Conservation (phyloP, 2,329 filamentous ascomycete genomes). For the Trichophyton rubrum region DNA sequence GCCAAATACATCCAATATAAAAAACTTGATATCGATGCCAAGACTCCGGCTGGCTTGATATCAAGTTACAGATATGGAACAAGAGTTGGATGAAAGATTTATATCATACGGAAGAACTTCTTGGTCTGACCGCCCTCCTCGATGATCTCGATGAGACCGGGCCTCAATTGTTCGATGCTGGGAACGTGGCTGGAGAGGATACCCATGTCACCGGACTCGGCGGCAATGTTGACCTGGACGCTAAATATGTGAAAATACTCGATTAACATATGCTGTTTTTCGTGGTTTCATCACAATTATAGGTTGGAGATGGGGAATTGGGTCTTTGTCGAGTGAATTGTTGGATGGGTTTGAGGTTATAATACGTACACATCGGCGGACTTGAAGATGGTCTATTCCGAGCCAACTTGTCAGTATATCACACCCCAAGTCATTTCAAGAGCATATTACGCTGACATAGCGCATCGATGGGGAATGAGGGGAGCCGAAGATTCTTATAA, state of each 20-base stretch:
- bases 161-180: constrained; percentile 97
- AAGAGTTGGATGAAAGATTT: neutral
- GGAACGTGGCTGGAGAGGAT: constrained; percentile 98
- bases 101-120: constrained; percentile 88
- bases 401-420: neutral
- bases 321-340: neutral
- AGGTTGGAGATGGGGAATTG: neutral
- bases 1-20: neutral
- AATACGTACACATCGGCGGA: constrained; percentile 55
- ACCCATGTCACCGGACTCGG: constrained; percentile 98
- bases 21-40: neutral
- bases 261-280: neutral
- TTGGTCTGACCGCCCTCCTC: constrained; percentile 83
- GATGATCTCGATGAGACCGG: constrained; percentile 85
- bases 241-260: constrained; percentile 43
- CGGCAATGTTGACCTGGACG: constrained; percentile 97
- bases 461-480: constrained; percentile 8
- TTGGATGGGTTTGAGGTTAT: constrained; percentile 3
- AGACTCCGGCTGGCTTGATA: neutral
- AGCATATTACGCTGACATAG: constrained; percentile 3
- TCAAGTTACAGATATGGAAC: constrained; percentile 12
- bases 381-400: constrained; percentile 52
- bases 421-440: neutral
- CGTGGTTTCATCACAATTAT: neutral
- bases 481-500: constrained; percentile 7